Evolutionary conservation across 139 green algal genomes (phyloP).

Genomic region (Chlamydomonas sp.): DNA sequence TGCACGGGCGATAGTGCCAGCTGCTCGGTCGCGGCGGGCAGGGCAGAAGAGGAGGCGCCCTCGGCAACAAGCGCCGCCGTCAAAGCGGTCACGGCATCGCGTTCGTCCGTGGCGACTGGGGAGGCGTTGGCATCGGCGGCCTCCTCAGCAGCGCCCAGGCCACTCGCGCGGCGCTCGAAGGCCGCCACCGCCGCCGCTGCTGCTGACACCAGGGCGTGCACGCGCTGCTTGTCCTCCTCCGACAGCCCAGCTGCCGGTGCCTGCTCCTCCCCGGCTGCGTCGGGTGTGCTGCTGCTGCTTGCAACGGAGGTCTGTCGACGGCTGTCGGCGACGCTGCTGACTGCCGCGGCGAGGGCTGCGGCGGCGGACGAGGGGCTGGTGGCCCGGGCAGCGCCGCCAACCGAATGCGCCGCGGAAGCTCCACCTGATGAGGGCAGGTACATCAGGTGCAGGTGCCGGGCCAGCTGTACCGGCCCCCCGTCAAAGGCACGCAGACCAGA

Average conservation of each 20-base stretch:
- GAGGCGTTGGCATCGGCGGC: not conserved
- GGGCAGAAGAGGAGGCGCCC: not conserved
- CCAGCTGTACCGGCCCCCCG: constrained; percentile 16
- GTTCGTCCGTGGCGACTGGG: not conserved
- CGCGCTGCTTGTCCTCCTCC: not conserved
- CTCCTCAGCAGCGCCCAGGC: not conserved
- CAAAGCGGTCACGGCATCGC: not conserved
- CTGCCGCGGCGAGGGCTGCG: not conserved
- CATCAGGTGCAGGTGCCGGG: constrained; percentile 24
- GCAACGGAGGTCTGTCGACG: too few species aligned
- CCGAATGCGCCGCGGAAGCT: not conserved
- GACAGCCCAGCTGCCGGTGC: not conserved
- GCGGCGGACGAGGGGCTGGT: not conserved
- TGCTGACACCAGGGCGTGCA: not conserved
- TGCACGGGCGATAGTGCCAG: not conserved
- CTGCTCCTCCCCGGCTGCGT: not conserved
- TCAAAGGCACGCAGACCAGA: constrained; percentile 19
- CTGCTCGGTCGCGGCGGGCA: not conserved
- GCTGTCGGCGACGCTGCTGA: too few species aligned
- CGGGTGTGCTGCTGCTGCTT: too few species aligned
- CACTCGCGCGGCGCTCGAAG: not conserved
- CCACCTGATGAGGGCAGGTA: constrained; percentile 17
- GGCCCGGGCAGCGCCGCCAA: not conserved
- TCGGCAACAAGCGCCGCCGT: not conserved
- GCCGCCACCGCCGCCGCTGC: constrained; percentile 5